Conservation (phyloP, 768 basidiomycete species). For the Boletus edulis region DNA sequence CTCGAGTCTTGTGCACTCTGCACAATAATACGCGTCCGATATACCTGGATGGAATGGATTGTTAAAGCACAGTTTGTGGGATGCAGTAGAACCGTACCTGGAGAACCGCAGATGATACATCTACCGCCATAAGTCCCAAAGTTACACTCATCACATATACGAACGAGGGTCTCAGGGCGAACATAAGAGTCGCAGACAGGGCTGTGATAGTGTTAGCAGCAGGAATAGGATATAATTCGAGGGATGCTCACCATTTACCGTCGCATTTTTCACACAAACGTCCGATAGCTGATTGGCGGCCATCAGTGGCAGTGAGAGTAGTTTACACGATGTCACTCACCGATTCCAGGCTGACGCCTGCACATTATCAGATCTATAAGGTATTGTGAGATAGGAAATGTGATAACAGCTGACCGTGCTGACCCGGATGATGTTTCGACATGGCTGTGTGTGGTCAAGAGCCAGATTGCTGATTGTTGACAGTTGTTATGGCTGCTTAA, state of each 20-base stretch:
- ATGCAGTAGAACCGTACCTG: slow-evolving; percentile 53
- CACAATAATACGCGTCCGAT: slow-evolving; percentile 98
- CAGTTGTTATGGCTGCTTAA: slow-evolving; percentile 2
- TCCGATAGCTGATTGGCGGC: slow-evolving; percentile 71
- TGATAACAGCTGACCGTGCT: neutral
- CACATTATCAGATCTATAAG: slow-evolving; percentile 93
- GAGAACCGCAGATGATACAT: slow-evolving; percentile 96
- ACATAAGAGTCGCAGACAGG: slow-evolving; percentile 99
- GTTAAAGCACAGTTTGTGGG: neutral
- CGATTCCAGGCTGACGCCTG: slow-evolving; percentile 95
- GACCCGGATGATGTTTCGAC: slow-evolving; percentile 92
- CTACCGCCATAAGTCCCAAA: slow-evolving; percentile 97
- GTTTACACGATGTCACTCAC: slow-evolving; percentile 41
- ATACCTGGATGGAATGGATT: slow-evolving; percentile 58
- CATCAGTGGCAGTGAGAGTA: slow-evolving; percentile 6
- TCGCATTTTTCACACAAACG: slow-evolving; percentile 99
- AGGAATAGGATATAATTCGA: neutral
- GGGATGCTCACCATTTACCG: slow-evolving; percentile 85
- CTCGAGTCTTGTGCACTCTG: slow-evolving; percentile 94
- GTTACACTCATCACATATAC: slow-evolving; percentile 99
- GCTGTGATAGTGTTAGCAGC: slow-evolving; percentile 40
- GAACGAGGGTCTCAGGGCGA: slow-evolving; percentile 94
- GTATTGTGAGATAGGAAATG: neutral
- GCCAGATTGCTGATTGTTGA: slow-evolving; percentile 10
- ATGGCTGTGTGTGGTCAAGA: slow-evolving; percentile 37